These are phyloP conservation scores for Dacryopinax spathularia DNA, from an alignment of 768 basidiomycete species.

Conservation along the genomic window DNA sequence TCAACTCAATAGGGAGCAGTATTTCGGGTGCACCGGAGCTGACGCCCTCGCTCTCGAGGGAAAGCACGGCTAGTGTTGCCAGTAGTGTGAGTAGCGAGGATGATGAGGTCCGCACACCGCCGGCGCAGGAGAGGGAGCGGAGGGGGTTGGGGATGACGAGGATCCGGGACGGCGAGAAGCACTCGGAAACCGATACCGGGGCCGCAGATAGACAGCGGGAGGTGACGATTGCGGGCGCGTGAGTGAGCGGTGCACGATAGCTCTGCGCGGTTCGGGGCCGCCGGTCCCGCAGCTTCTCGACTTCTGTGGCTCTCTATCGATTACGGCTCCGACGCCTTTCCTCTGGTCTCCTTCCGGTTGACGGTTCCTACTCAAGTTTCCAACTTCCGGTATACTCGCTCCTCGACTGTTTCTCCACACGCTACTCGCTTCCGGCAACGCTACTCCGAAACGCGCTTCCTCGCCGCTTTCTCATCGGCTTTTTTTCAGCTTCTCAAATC, in stretches of 20 bases:
- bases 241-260: background rate
- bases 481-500: no score
- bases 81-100: background rate
- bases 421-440: no score
- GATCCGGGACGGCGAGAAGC: background rate
- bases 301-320: no score
- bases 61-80: background rate
- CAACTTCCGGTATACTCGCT: no score
- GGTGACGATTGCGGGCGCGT: background rate
- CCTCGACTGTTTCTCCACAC: no score
- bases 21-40: background rate
- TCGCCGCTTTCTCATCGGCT: no score
- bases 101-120: background rate
- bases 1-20: no score
- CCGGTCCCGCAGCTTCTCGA: background rate
- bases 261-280: background rate
- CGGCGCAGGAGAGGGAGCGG: background rate
- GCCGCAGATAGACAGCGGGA: no score
- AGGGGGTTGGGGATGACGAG: background rate
- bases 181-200: background rate
- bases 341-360: no score
- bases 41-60: background rate
- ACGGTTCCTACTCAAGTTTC: no score
- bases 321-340: no score
- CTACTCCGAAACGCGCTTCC: no score